Percentiles rank a stretch among this genome's conserved stretches.
phyloP scores from a whole-genome alignment of 805 yeast species.

The Starmerella tilneyi region DNA sequence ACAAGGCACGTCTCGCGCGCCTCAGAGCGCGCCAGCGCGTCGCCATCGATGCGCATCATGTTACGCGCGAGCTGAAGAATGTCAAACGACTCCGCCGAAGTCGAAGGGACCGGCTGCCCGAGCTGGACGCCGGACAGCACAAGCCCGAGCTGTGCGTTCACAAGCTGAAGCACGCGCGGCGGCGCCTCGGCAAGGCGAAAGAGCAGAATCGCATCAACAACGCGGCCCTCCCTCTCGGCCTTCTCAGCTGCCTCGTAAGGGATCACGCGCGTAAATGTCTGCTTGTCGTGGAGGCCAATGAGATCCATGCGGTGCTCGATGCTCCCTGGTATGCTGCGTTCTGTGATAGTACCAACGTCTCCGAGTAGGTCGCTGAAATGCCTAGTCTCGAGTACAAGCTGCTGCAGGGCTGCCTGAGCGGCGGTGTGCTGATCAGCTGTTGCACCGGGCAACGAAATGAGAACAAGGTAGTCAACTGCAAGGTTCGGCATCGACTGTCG shows the following conservation, averaged over 20 bases:
- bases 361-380: conserved; percentile 77
- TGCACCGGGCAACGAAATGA: conserved; percentile 47
- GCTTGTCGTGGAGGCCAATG: conserved; percentile 47
- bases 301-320: conserved; percentile 67
- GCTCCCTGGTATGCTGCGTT: conserved; percentile 74
- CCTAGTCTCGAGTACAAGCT: conserved; percentile 73
- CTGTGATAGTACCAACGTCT: conserved; percentile 44
- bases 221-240: conserved; percentile 86
- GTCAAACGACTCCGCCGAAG: conserved; percentile 17
- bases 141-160: conserved; percentile 72
- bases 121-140: conserved; percentile 60
- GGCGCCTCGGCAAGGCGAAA: conserved; percentile 85
- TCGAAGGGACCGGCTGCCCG: conserved; percentile 41
- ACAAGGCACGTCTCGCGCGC: conserved; percentile 56
- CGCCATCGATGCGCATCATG: conserved; percentile 35
- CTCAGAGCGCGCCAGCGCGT: conserved; percentile 28
- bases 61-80: conserved; percentile 35
- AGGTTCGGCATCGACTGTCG: conserved; percentile 77
- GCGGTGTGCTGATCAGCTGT: conserved; percentile 38
- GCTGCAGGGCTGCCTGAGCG: conserved; percentile 71
- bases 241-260: conserved; percentile 75
- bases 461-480: conserved; percentile 78
- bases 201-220: conserved; percentile 70
- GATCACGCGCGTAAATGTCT: conserved; percentile 55
- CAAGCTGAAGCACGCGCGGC: conserved; percentile 62